A percentile compares a stretch with the other conserved stretches of the same genome.
Conservation (phyloP, 495 filamentous ascomycete genomes). For the Podospora australis region DNA sequence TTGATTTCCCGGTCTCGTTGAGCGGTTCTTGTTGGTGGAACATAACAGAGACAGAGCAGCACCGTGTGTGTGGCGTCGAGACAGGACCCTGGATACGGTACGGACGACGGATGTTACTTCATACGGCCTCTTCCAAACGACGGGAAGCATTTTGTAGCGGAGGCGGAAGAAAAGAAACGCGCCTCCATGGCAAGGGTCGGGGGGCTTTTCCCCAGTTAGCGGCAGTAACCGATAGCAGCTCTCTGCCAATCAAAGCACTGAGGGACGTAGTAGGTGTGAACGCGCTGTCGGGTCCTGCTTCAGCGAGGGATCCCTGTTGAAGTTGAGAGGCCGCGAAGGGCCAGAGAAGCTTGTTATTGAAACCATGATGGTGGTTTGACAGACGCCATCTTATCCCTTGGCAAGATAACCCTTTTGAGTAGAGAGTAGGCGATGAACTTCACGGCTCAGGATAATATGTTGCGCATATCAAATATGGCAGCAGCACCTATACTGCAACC, state of each 20-base stretch:
- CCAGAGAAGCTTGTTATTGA: neutral
- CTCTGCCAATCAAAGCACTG: neutral
- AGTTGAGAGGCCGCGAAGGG: neutral
- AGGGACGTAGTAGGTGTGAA: neutral
- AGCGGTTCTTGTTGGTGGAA: too few species aligned
- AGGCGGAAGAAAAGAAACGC: too few species aligned
- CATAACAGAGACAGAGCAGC: too few species aligned
- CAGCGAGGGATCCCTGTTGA: neutral
- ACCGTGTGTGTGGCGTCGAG: neutral
- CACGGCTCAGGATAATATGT: too few species aligned
- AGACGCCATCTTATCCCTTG: neutral
- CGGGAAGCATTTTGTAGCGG: too few species aligned
- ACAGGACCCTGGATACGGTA: neutral
- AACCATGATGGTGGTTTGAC: too few species aligned
- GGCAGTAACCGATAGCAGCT: neutral
- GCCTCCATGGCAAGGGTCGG: neutral
- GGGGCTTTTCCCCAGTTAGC: neutral
- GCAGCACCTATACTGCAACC: too few species aligned
- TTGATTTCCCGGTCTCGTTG: too few species aligned
- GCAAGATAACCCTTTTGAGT: too few species aligned
- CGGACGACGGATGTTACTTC: neutral
- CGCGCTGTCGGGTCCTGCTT: neutral
- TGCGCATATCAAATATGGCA: too few species aligned
- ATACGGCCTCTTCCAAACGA: neutral
- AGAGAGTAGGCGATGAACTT: too few species aligned